phyloP scores from a whole-genome alignment of 1,284 basidiomycete genomes.

The Ganoderma meredithae region DNA sequence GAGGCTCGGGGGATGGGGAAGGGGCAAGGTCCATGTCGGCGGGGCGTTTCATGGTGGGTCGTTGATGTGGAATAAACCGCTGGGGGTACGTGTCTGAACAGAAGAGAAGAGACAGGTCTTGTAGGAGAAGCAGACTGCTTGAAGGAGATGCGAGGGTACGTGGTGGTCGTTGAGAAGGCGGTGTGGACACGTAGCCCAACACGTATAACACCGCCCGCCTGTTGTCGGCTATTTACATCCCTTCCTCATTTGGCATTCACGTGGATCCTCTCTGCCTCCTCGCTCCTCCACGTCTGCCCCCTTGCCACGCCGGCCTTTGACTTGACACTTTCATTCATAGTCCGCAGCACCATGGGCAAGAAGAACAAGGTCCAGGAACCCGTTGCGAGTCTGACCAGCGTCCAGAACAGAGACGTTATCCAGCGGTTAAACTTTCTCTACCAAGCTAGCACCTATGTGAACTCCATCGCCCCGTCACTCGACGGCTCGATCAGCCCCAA shows the following conservation, averaged over 20 bases:
- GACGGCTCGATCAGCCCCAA: constrained; percentile 11
- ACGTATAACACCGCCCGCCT: constrained; percentile 35
- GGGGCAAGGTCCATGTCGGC: constrained; percentile 40
- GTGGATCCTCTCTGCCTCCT: neutral
- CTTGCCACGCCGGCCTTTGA: neutral
- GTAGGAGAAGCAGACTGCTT: constrained; percentile 39
- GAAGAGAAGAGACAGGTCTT: constrained; percentile 40
- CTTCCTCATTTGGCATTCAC: constrained; percentile 25
- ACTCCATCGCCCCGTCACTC: constrained; percentile 43
- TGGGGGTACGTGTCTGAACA: constrained; percentile 38
- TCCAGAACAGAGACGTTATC: constrained; percentile 75
- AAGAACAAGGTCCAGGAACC: constrained; percentile 66
- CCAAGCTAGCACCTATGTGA: constrained; percentile 77
- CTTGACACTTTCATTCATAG: neutral
- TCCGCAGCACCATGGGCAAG: constrained; percentile 59
- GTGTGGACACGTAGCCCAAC: constrained; percentile 35
- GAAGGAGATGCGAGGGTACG: constrained; percentile 40
- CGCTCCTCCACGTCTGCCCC: constrained; percentile 1
- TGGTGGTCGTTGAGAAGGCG: constrained; percentile 42
- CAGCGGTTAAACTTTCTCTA: constrained; percentile 87
- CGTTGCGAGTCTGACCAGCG: constrained; percentile 52
- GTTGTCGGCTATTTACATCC: constrained; percentile 37
- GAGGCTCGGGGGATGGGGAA: constrained; percentile 38
- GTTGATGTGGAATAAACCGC: constrained; percentile 19
- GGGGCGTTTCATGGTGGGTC: constrained; percentile 41